phyloP scores from a whole-genome alignment of 2,329 filamentous ascomycete species.

The Penicillium sp. region DNA sequence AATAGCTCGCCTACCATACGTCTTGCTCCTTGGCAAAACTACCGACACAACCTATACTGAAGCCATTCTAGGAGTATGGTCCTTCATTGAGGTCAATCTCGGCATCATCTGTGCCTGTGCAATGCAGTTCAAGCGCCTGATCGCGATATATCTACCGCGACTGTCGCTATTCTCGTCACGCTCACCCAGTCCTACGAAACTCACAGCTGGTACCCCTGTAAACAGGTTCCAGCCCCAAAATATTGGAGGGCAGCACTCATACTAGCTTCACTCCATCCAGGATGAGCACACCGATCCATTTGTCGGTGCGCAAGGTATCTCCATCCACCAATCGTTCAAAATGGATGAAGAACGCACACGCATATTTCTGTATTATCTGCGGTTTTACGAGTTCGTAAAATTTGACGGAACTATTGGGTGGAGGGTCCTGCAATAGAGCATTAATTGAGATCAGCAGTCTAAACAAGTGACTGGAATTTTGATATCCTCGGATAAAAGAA shows the following conservation, averaged over 20 bases:
- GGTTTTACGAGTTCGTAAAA: no score
- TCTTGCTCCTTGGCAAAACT: not conserved
- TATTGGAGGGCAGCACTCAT: not conserved
- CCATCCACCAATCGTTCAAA: not conserved
- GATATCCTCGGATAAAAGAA: not conserved
- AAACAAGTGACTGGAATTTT: no score
- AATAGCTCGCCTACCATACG: not conserved
- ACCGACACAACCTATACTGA: not conserved
- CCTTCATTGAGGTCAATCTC: constrained; percentile 19
- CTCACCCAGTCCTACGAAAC: not conserved
- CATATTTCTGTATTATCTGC: no score
- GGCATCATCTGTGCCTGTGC: constrained; percentile 19
- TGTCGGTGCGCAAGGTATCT: not conserved
- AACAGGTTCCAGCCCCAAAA: not conserved
- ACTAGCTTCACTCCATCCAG: not conserved
- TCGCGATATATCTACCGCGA: constrained; percentile 5
- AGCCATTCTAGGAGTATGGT: constrained; percentile 10
- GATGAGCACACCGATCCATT: not conserved
- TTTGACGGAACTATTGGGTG: no score
- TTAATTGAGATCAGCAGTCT: not conserved
- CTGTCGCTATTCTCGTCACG: not conserved
- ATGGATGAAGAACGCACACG: not conserved
- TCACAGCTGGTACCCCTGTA: not conserved
- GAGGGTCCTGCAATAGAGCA: no score
- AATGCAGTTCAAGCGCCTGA: constrained; percentile 15